A percentile compares a stretch with the other conserved stretches of the same genome.
These are phyloP conservation scores for Vigna trinervia DNA, from an alignment of 306 rosid genomes.

Conservation along the genomic window DNA sequence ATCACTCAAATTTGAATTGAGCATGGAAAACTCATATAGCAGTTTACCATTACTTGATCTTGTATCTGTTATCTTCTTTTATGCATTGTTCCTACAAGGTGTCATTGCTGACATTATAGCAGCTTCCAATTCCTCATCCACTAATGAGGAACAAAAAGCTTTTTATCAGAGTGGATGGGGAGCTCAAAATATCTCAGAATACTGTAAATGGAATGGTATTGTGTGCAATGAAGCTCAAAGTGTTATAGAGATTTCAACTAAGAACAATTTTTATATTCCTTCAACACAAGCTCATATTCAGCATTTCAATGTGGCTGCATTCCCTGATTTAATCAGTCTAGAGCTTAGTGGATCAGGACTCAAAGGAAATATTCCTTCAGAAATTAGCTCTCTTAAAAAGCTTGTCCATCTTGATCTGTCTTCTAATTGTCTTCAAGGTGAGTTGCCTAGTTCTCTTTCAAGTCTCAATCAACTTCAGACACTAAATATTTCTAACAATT, in stretches of 20 bases:
- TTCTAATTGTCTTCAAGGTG: conserved; percentile 18
- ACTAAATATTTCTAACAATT: conserved; percentile 12
- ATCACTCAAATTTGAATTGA: not conserved
- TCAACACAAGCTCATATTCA: not conserved
- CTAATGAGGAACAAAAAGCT: conserved; percentile 22
- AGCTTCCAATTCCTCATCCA: conserved; percentile 4
- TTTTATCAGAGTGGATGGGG: not conserved
- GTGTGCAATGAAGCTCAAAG: conserved; percentile 21
- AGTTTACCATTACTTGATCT: not conserved
- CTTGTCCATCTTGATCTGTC: conserved; percentile 29
- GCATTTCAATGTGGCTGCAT: conserved; percentile 9
- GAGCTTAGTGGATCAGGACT: conserved; percentile 7
- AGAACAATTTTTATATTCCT: not conserved
- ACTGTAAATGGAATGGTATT: conserved; percentile 27
- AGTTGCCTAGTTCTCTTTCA: conserved; percentile 8
- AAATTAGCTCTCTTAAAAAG: conserved; percentile 17
- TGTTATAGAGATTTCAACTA: conserved; percentile 15
- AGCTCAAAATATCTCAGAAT: not conserved
- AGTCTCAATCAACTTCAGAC: conserved; percentile 21
- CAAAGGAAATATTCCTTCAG: not conserved
- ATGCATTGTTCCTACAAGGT: not conserved
- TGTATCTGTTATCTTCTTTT: not conserved
- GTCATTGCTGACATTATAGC: not conserved
- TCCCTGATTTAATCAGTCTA: conserved; percentile 21
- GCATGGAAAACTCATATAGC: not conserved